Conservation (phyloP, 2,329 filamentous ascomycete species). For the Metarhizium rileyi region DNA sequence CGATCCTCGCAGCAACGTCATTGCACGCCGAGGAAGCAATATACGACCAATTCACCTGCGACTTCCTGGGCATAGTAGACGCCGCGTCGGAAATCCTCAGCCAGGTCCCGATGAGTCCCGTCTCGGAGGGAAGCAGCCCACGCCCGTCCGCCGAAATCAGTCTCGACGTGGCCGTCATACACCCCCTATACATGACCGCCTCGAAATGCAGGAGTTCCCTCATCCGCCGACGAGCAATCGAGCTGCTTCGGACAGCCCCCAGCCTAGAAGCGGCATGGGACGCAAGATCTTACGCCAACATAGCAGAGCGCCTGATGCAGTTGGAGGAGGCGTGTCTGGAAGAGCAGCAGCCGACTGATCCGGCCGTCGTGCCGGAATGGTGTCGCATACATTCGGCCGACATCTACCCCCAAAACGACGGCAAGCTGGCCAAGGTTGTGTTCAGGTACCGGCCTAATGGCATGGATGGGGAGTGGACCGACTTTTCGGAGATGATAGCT, state of each 20-base stretch:
- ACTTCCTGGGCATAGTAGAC: constrained; percentile 9
- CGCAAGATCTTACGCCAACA: constrained; percentile 3
- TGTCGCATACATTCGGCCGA: constrained; percentile 4
- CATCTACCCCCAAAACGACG: neutral
- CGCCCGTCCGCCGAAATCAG: constrained; percentile 1
- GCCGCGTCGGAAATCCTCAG: constrained; percentile 1
- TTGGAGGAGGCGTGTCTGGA: constrained; percentile 9
- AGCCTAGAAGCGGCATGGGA: constrained; percentile 9
- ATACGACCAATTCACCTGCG: constrained; percentile 5
- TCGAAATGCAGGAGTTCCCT: constrained; percentile 10
- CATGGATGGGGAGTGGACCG: constrained; percentile 4
- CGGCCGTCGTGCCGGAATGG: constrained; percentile 6
- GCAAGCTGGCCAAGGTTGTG: neutral
- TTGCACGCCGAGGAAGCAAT: constrained; percentile 8
- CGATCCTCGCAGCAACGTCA: constrained; percentile 6
- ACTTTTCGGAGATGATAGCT: constrained; percentile 1
- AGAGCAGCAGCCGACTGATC: neutral
- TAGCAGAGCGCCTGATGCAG: constrained; percentile 7
- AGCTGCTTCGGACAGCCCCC: constrained; percentile 2
- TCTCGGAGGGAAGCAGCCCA: neutral
- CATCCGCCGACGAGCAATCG: constrained; percentile 8
- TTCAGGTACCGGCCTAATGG: constrained; percentile 3
- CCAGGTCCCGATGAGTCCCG: neutral
- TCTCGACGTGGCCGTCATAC: constrained; percentile 10
- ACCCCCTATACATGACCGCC: constrained; percentile 10